Evolutionary conservation across 768 basidiomycete genomes (phyloP).

Genomic region (Pleurotus citrinopileatus): DNA sequence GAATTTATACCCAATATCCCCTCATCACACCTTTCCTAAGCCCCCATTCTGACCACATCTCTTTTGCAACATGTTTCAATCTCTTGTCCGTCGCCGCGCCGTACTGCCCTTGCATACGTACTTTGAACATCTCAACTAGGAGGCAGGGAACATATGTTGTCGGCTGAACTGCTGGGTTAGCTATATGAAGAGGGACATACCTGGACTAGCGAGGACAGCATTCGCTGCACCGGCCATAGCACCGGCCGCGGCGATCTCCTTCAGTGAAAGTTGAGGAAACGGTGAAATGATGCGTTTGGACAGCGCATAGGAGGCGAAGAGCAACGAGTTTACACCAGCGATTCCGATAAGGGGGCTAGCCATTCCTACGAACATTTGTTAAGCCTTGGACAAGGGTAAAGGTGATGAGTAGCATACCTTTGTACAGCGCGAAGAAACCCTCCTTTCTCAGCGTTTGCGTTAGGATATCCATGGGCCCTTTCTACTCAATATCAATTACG

Average conservation of each 20-base stretch:
- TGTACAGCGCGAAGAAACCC: slow-evolving; percentile 92
- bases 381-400: too few relatives aligned
- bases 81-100: slow-evolving; percentile 78
- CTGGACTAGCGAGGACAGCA: slow-evolving; percentile 88
- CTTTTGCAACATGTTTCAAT: slow-evolving; percentile 64
- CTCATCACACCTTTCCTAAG: slow-evolving; percentile 90
- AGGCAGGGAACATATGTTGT: too few relatives aligned
- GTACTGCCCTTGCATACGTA: slow-evolving; percentile 96
- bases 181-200: slow-evolving; percentile 29
- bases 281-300: slow-evolving; percentile 85
- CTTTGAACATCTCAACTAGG: slow-evolving; percentile 96
- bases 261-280: slow-evolving; percentile 77
- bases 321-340: slow-evolving; percentile 92
- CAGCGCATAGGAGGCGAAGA: slow-evolving; percentile 88
- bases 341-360: slow-evolving; percentile 88
- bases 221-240: slow-evolving; percentile 92
- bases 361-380: slow-evolving; percentile 67
- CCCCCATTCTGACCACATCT: slow-evolving; percentile 89
- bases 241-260: slow-evolving; percentile 81
- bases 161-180: too few relatives aligned
- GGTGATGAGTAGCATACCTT: slow-evolving; percentile 77
- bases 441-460: slow-evolving; percentile 81
- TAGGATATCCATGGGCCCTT: slow-evolving; percentile 92
- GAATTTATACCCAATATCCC: slow-evolving; percentile 95
- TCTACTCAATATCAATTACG: too few relatives aligned